These are phyloP conservation scores for Saccharomycopsis sp. DNA, from an alignment of 805 yeast species.

Conservation along the genomic window DNA sequence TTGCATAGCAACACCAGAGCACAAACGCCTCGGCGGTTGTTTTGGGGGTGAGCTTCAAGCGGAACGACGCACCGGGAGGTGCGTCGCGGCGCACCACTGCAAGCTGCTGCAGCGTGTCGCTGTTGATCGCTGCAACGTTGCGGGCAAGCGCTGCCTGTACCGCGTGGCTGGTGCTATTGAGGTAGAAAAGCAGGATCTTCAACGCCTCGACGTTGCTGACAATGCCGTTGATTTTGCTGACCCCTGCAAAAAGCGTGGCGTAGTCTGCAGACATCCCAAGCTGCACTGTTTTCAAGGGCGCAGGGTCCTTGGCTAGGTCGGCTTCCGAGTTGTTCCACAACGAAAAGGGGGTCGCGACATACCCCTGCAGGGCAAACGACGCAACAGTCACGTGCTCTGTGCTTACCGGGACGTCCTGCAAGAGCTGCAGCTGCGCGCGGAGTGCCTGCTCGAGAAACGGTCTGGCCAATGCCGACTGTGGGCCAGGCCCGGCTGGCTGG, in stretches of 20 bases:
- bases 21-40: conserved; percentile 24
- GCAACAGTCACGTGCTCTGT: neutral
- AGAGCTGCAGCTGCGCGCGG: conserved; percentile 29
- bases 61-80: no score
- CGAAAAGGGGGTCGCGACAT: conserved; percentile 32
- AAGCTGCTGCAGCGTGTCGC: neutral
- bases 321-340: conserved; percentile 36
- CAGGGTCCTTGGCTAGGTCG: conserved; percentile 28
- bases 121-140: neutral
- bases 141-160: conserved; percentile 7
- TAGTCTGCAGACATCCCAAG: conserved; percentile 21
- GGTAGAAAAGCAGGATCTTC: conserved; percentile 31
- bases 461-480: conserved; percentile 31
- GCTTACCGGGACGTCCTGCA: conserved; percentile 1
- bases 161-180: conserved; percentile 13
- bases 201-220: conserved; percentile 36
- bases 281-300: conserved; percentile 36
- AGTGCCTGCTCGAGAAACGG: conserved; percentile 31
- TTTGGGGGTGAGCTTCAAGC: conserved; percentile 22
- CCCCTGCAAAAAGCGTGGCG: conserved; percentile 32
- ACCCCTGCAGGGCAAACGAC: neutral
- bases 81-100: conserved; percentile 7
- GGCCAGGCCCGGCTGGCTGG: conserved; percentile 25
- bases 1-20: conserved; percentile 24
- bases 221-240: conserved; percentile 37